Conservation (phyloP, 192 early-diverging fungal genomes). For the Borealophlyctis nickersoniae region DNA sequence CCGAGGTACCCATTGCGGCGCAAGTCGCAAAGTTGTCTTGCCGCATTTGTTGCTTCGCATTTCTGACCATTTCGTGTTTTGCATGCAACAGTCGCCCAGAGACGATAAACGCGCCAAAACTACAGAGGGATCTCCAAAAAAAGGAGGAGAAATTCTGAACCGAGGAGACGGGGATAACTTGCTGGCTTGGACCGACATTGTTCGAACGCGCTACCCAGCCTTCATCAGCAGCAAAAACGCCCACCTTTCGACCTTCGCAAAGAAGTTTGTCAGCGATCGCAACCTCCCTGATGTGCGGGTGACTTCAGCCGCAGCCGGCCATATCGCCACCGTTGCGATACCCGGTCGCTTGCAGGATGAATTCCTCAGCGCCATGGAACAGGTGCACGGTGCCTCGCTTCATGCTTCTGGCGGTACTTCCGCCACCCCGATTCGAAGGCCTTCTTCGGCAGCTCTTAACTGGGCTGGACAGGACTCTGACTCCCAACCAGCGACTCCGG, state of each 20-base stretch:
- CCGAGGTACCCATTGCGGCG: too few species aligned
- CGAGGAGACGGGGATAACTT: not conserved
- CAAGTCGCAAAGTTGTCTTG: too few species aligned
- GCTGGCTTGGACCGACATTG: constrained; percentile 23
- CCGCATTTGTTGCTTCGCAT: too few species aligned
- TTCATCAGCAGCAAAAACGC: constrained; percentile 22
- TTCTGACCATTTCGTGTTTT: too few species aligned
- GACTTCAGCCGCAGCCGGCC: constrained; percentile 1
- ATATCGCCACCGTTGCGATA: constrained; percentile 12
- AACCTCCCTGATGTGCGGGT: constrained; percentile 7
- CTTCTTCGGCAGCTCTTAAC: not conserved
- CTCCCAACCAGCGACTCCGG: not conserved
- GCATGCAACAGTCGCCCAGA: too few species aligned
- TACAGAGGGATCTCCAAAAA: not conserved
- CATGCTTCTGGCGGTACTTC: not conserved
- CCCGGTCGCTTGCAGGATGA: constrained; percentile 6
- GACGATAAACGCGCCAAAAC: not conserved
- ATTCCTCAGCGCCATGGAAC: constrained; percentile 8
- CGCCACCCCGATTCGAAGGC: not conserved
- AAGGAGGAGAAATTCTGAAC: not conserved
- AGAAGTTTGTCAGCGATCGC: constrained; percentile 2
- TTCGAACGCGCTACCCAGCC: constrained; percentile 13
- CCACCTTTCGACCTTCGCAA: constrained; percentile 12
- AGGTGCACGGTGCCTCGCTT: not conserved
- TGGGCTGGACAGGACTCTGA: not conserved